These are phyloP conservation scores for Schwanniomyces sp. DNA, from an alignment of 805 yeast species.

Conservation along the genomic window DNA sequence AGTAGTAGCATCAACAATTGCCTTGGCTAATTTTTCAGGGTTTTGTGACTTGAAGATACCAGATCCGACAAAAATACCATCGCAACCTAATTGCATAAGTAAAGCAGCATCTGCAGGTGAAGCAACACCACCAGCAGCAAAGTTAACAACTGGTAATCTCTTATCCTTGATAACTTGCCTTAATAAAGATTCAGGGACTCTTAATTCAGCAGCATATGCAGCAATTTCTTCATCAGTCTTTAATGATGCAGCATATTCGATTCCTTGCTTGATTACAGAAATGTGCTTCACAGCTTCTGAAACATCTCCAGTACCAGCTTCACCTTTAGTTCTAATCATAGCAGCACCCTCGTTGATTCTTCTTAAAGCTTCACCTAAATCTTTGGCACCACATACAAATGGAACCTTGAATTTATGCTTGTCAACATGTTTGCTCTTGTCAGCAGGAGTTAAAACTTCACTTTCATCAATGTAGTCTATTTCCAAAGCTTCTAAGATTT, in stretches of 20 bases:
- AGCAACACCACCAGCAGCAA: constrained; percentile 88
- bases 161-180: constrained; percentile 46
- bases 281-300: constrained; percentile 81
- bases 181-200: constrained; percentile 60
- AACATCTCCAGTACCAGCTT: constrained; percentile 87
- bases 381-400: constrained; percentile 81
- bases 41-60: constrained; percentile 76
- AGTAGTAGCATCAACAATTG: constrained; percentile 80
- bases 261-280: constrained; percentile 56
- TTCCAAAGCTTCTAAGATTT: constrained; percentile 66
- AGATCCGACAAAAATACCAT: constrained; percentile 43
- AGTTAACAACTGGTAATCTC: constrained; percentile 77
- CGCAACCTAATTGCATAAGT: constrained; percentile 51
- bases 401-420: constrained; percentile 66
- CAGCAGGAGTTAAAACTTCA: constrained; percentile 84
- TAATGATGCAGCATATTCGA: constrained; percentile 42
- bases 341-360: constrained; percentile 83
- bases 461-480: constrained; percentile 83
- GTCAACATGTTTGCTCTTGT: constrained; percentile 61
- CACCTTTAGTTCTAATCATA: constrained; percentile 85
- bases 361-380: constrained; percentile 79
- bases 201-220: constrained; percentile 51
- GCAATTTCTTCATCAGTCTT: constrained; percentile 46
- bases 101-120: constrained; percentile 87
- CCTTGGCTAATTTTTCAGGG: constrained; percentile 71